phyloP scores from a whole-genome alignment of 1,284 basidiomycete species.

The Porodaedalea pini region DNA sequence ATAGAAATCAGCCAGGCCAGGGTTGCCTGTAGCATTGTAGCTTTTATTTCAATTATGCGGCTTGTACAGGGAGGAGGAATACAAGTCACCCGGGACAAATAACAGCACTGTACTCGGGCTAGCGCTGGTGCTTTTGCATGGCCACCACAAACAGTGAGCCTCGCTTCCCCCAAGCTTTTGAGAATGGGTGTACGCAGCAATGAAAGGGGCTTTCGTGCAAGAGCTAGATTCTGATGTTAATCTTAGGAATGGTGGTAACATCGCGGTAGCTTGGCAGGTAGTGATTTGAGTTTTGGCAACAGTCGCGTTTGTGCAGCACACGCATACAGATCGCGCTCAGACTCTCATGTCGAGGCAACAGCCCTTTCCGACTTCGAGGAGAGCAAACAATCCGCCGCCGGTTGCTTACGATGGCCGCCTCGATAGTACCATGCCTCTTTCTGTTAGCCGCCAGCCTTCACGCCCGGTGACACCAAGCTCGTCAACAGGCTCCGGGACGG shows the following conservation, averaged over 20 bases:
- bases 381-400: conserved; percentile 10
- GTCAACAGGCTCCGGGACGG: conserved; percentile 15
- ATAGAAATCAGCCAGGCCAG: conserved; percentile 19
- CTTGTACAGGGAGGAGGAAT: neutral
- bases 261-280: neutral
- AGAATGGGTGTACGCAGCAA: conserved; percentile 8
- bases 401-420: conserved; percentile 15
- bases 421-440: conserved; percentile 20
- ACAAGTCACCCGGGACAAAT: conserved; percentile 23
- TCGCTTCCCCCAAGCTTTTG: conserved; percentile 8
- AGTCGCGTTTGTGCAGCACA: neutral
- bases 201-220: neutral
- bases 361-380: conserved; percentile 18
- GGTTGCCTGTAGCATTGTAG: conserved; percentile 12
- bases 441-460: conserved; percentile 19
- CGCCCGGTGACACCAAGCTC: conserved; percentile 23
- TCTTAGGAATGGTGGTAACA: conserved; percentile 10
- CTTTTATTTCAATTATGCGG: neutral
- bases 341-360: conserved; percentile 16
- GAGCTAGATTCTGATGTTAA: neutral
- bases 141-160: conserved; percentile 24
- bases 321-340: neutral
- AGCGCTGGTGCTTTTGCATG: conserved; percentile 1
- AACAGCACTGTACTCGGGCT: conserved; percentile 17
- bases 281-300: neutral